Evolutionary conservation across 75 land plant species (phyloP).

Genomic region (Adiantum capillusveneris): DNA sequence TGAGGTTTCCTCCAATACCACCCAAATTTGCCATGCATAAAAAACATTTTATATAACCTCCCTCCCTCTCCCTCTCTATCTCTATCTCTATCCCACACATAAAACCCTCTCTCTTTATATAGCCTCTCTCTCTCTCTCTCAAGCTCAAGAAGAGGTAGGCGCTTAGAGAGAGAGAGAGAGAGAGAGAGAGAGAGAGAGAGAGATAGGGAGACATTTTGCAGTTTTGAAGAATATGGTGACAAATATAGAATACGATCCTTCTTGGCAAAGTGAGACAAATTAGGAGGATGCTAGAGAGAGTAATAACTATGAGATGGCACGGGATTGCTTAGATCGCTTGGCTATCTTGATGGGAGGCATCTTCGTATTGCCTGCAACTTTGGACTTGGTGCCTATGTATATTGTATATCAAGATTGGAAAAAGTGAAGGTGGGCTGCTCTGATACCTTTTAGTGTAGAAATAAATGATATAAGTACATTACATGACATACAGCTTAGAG

Average conservation of each 20-base stretch:
- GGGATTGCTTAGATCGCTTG: slow-evolving; percentile 23
- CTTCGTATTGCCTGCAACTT: slow-evolving; percentile 23
- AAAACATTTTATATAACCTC: no score
- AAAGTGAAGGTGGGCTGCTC: slow-evolving; percentile 6
- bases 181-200: no score
- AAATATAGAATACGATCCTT: slow-evolving; percentile 17
- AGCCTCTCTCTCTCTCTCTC: no score
- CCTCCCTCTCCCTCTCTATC: no score
- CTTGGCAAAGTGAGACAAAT: slow-evolving; percentile 24
- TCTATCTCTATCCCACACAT: no score
- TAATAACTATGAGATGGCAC: slow-evolving; percentile 27
- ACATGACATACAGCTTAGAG: slow-evolving; percentile 26
- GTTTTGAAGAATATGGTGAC: slow-evolving; percentile 18
- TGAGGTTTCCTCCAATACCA: no score
- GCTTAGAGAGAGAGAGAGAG: no score
- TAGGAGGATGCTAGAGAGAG: slow-evolving; percentile 31
- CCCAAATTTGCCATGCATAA: no score
- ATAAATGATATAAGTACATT: slow-evolving; percentile 15
- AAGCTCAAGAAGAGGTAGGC: no score
- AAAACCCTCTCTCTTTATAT: no score
- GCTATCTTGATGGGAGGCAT: slow-evolving; percentile 28
- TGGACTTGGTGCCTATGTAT: slow-evolving; percentile 18
- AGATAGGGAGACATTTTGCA: slow-evolving; percentile 23
- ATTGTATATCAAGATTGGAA: slow-evolving; percentile 28
- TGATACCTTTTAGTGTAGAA: slow-evolving; percentile 12